These are phyloP conservation scores for Croton laevigatus DNA, from an alignment of 441 rosid genomes.

Conservation along the genomic window DNA sequence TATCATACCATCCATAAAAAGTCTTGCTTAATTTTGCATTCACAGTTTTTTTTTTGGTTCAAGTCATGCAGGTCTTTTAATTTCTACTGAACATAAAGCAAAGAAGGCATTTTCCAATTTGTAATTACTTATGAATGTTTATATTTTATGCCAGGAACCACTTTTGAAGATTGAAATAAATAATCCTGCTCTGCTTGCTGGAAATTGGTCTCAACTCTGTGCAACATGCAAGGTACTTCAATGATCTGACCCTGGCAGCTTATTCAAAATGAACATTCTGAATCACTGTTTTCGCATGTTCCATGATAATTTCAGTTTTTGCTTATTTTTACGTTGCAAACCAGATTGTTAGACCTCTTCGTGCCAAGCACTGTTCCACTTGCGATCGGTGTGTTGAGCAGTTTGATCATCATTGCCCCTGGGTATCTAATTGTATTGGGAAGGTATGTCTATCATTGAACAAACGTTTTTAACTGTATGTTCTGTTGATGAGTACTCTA, in stretches of 20 bases:
- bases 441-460: slow-evolving; percentile 48
- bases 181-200: slow-evolving; percentile 84
- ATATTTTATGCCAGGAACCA: slow-evolving; percentile 59
- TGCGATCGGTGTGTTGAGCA: slow-evolving; percentile 98
- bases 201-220: slow-evolving; percentile 98
- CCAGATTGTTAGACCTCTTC: slow-evolving; percentile 94
- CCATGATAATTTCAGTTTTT: slow-evolving; percentile 13
- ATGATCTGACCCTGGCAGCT: slow-evolving; percentile 8
- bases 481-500: neutral
- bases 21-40: neutral
- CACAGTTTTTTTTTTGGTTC: neutral
- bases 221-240: slow-evolving; percentile 88
- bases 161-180: slow-evolving; percentile 89
- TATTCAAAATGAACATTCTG: neutral
- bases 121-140: neutral
- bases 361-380: slow-evolving; percentile 94
- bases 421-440: slow-evolving; percentile 99
- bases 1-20: neutral
- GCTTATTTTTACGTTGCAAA: slow-evolving; percentile 15
- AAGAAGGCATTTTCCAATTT: neutral
- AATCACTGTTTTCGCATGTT: neutral
- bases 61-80: neutral
- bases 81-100: neutral
- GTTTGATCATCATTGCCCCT: slow-evolving; percentile 98
- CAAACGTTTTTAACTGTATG: neutral